Evolutionary conservation across 495 filamentous ascomycete genomes (phyloP).

Genomic region (Viridothelium virens): DNA sequence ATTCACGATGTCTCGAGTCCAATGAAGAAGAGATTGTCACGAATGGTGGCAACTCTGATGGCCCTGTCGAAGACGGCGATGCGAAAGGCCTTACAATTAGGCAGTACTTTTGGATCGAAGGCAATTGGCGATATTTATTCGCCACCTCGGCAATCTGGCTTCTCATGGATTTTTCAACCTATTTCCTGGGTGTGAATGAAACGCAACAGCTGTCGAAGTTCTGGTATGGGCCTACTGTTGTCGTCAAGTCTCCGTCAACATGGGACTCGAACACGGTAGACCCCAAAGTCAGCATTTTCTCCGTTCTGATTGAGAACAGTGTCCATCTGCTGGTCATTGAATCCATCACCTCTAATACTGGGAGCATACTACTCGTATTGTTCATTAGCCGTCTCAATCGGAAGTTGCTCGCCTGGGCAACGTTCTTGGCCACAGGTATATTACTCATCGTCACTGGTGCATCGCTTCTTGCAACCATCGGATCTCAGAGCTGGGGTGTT

Average conservation of each 20-base stretch:
- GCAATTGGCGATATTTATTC: slow-evolving; percentile 46
- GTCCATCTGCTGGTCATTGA: slow-evolving; percentile 28
- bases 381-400: slow-evolving; percentile 43
- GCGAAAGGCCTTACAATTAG: slow-evolving; percentile 25
- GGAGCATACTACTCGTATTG: slow-evolving; percentile 42
- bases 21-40: background rate
- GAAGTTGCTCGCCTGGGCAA: slow-evolving; percentile 21
- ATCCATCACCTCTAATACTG: slow-evolving; percentile 41
- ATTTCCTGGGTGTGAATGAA: background rate
- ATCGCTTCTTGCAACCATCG: slow-evolving; percentile 42
- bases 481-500: slow-evolving; percentile 34
- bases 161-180: slow-evolving; percentile 45
- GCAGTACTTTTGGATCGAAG: slow-evolving; percentile 45
- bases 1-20: background rate
- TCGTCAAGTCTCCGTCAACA: background rate
- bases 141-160: slow-evolving; percentile 47
- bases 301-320: background rate
- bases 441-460: slow-evolving; percentile 45
- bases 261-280: background rate
- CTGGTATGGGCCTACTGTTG: background rate
- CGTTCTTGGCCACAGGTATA: slow-evolving; percentile 41
- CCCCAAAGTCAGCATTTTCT: background rate
- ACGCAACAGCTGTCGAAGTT: background rate
- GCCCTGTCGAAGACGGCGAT: background rate
- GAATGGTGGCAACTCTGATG: background rate